Evolutionary conservation across 192 early-diverging fungal genomes (phyloP).

Genomic region (Coemansia sp.): DNA sequence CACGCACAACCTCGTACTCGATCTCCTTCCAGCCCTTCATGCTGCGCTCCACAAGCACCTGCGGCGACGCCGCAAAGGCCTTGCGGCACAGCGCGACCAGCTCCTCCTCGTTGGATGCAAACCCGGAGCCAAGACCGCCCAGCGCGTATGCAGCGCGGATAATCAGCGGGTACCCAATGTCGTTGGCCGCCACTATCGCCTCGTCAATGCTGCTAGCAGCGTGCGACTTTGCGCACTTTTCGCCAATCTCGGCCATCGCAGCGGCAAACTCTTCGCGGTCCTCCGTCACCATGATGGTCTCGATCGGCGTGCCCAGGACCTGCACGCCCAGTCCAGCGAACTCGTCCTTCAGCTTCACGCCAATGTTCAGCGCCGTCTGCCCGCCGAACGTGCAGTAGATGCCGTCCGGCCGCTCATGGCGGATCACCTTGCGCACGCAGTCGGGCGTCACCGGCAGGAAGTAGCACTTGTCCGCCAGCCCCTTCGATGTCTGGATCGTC

Average conservation of each 20-base stretch:
- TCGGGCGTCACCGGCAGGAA: constrained; percentile 95
- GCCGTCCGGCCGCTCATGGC: constrained; percentile 95
- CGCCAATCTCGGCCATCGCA: constrained; percentile 81
- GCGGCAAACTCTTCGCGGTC: constrained; percentile 94
- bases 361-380: constrained; percentile 96
- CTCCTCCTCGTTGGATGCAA: constrained; percentile 87
- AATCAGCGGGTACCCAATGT: constrained; percentile 95
- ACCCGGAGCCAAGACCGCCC: constrained; percentile 96
- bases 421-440: constrained; percentile 92
- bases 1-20: constrained; percentile 97
- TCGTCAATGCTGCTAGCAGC: constrained; percentile 82
- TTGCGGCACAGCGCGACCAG: constrained; percentile 75
- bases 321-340: constrained; percentile 86
- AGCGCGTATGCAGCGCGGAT: constrained; percentile 95
- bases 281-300: constrained; percentile 95
- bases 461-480: constrained; percentile 96
- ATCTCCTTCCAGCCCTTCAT: constrained; percentile 99
- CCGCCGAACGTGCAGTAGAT: constrained; percentile 99
- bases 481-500: constrained; percentile 97
- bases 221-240: constrained; percentile 86
- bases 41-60: constrained; percentile 90
- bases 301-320: constrained; percentile 93
- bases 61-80: constrained; percentile 90
- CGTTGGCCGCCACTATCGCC: constrained; percentile 78
- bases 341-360: constrained; percentile 85